phyloP scores from a whole-genome alignment of 2,329 filamentous ascomycete species.

The Chaetomiaceae sp. region DNA sequence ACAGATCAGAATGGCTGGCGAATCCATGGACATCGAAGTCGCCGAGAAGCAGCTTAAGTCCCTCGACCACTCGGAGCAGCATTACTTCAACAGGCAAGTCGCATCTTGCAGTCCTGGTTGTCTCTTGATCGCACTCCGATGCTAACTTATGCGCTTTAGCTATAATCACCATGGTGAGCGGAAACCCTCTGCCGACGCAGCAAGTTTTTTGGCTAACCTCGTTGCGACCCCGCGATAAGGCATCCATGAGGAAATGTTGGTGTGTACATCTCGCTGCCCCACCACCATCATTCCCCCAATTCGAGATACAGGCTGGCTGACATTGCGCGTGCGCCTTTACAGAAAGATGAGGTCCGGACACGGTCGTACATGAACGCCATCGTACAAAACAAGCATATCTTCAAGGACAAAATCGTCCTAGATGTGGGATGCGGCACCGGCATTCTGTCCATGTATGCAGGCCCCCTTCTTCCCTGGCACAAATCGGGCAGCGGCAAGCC shows the following conservation, averaged over 20 bases:
- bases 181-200: slow-evolving; percentile 40
- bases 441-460: slow-evolving; percentile 88
- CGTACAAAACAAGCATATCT: slow-evolving; percentile 91
- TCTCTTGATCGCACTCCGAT: slow-evolving; percentile 16
- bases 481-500: too few species aligned
- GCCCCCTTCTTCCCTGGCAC: not conserved
- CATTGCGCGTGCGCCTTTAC: slow-evolving; percentile 24
- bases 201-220: slow-evolving; percentile 19
- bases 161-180: slow-evolving; percentile 86
- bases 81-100: slow-evolving; percentile 94
- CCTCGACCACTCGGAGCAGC: slow-evolving; percentile 92
- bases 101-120: not conserved
- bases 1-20: slow-evolving; percentile 37
- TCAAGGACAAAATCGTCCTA: slow-evolving; percentile 87
- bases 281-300: not conserved
- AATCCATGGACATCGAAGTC: slow-evolving; percentile 55
- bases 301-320: slow-evolving; percentile 17
- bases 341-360: slow-evolving; percentile 99
- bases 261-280: slow-evolving; percentile 46
- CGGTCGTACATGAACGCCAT: slow-evolving; percentile 96
- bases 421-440: slow-evolving; percentile 97
- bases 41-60: slow-evolving; percentile 61
- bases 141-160: slow-evolving; percentile 50
- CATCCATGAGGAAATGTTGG: slow-evolving; percentile 98
- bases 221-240: slow-evolving; percentile 50